Evolutionary conservation across 805 yeast species (phyloP).

Genomic region (Jamesozyma lodderae): DNA sequence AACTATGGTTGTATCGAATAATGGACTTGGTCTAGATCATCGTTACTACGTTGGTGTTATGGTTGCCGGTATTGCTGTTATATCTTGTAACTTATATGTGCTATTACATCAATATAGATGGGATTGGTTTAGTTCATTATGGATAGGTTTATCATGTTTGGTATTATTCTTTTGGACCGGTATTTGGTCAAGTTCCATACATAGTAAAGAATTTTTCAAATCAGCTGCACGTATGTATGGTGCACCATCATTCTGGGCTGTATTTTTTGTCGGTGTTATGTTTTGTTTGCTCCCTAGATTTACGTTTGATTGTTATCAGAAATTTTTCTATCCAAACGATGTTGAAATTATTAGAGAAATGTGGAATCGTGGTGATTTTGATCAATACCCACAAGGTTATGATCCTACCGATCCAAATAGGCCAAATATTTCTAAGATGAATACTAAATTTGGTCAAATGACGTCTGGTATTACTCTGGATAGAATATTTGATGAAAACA

Average conservation of each 20-base stretch:
- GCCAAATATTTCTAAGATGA: constrained; percentile 37
- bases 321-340: constrained; percentile 52
- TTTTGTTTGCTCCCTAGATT: constrained; percentile 63
- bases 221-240: constrained; percentile 60
- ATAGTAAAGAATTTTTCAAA: constrained; percentile 54
- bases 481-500: background rate
- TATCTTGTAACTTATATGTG: constrained; percentile 59
- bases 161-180: constrained; percentile 72
- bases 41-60: constrained; percentile 63
- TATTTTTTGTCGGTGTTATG: constrained; percentile 53
- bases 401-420: constrained; percentile 78
- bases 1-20: constrained; percentile 37
- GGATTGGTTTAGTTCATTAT: constrained; percentile 64
- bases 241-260: constrained; percentile 56
- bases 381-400: constrained; percentile 53
- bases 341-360: constrained; percentile 68
- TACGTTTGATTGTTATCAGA: constrained; percentile 45
- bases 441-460: background rate
- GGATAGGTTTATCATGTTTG: constrained; percentile 49
- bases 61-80: constrained; percentile 57
- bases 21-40: constrained; percentile 57
- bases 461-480: constrained; percentile 2
- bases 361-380: constrained; percentile 56
- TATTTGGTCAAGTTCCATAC: constrained; percentile 53
- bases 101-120: constrained; percentile 64